phyloP scores from a whole-genome alignment of 1,139 yeast species.

The Diutina catenulata region DNA sequence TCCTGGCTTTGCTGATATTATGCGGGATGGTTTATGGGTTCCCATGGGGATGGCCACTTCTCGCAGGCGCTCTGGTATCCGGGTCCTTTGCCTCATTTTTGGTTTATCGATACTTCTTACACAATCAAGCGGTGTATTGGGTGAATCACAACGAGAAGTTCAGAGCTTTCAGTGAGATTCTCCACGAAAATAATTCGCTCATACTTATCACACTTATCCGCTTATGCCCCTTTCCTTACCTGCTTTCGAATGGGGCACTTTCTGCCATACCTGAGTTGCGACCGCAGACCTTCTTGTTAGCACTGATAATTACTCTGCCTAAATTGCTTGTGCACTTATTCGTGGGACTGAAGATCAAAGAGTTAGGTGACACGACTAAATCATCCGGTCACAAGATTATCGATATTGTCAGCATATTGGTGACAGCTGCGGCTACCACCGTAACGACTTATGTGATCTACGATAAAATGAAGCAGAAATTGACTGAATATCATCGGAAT shows the following conservation, averaged over 20 bases:
- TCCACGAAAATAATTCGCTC: slow-evolving; percentile 54
- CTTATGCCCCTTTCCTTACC: slow-evolving; percentile 86
- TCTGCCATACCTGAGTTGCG: slow-evolving; percentile 74
- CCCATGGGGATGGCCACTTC: slow-evolving; percentile 65
- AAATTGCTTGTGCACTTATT: slow-evolving; percentile 68
- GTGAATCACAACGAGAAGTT: slow-evolving; percentile 50
- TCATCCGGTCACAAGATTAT: slow-evolving; percentile 41
- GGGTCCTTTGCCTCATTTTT: slow-evolving; percentile 72
- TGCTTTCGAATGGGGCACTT: slow-evolving; percentile 83
- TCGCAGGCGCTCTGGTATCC: slow-evolving; percentile 54
- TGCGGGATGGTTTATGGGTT: slow-evolving; percentile 82
- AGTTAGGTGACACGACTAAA: slow-evolving; percentile 48
- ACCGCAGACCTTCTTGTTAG: slow-evolving; percentile 48
- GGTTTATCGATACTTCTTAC: slow-evolving; percentile 50
- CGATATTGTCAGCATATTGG: slow-evolving; percentile 49
- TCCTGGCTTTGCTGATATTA: slow-evolving; percentile 53
- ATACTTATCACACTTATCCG: slow-evolving; percentile 59
- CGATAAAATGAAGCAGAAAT: slow-evolving; percentile 38
- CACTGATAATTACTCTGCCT: slow-evolving; percentile 70
- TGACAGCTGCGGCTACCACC: slow-evolving; percentile 47
- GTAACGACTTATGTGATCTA: slow-evolving; percentile 65
- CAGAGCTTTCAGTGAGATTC: slow-evolving; percentile 63
- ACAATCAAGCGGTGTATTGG: slow-evolving; percentile 38
- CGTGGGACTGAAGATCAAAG: slow-evolving; percentile 67
- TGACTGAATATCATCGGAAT: slow-evolving; percentile 17